A percentile compares a stretch with the other conserved stretches of the same genome.
phyloP scores from a whole-genome alignment of 176 grass and related monocot genomes.

The Carex scoparia region DNA sequence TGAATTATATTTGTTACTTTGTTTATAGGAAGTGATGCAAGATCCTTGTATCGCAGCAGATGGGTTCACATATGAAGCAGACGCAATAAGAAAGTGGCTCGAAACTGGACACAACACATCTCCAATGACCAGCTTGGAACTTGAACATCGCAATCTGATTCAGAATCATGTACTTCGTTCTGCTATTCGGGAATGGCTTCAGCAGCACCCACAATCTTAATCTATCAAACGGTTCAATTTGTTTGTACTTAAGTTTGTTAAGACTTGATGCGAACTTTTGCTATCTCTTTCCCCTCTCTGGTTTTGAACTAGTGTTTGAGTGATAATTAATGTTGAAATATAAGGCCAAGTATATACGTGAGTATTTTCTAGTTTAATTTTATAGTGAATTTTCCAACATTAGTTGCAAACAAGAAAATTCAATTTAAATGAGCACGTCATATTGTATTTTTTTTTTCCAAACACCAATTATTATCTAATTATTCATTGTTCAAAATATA shows the following conservation, averaged over 20 bases:
- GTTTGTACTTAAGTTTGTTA: too few species aligned
- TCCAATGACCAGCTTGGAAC: slow-evolving; percentile 50
- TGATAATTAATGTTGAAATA: neutral
- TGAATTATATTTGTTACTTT: neutral
- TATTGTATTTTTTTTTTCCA: too few species aligned
- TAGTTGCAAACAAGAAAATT: too few species aligned
- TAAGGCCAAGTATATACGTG: neutral
- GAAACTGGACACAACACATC: slow-evolving; percentile 29
- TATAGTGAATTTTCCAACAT: too few species aligned
- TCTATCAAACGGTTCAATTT: neutral
- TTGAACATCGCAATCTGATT: slow-evolving; percentile 35
- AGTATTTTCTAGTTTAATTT: too few species aligned
- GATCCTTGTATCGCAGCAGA: slow-evolving; percentile 53
- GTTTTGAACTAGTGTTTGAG: neutral
- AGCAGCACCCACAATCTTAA: slow-evolving; percentile 16
- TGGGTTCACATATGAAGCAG: slow-evolving; percentile 58
- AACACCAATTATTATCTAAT: too few species aligned
- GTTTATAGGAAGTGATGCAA: slow-evolving; percentile 47
- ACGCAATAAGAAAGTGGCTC: slow-evolving; percentile 46
- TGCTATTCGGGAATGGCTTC: slow-evolving; percentile 42
- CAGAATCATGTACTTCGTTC: slow-evolving; percentile 37
- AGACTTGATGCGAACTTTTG: too few species aligned
- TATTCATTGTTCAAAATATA: too few species aligned
- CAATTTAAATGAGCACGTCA: too few species aligned
- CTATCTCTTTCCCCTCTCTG: neutral